Percentiles rank a stretch among this genome's conserved stretches.
phyloP scores from a whole-genome alignment of 164 flowering plant genomes.

The Stephania cephalantha region DNA sequence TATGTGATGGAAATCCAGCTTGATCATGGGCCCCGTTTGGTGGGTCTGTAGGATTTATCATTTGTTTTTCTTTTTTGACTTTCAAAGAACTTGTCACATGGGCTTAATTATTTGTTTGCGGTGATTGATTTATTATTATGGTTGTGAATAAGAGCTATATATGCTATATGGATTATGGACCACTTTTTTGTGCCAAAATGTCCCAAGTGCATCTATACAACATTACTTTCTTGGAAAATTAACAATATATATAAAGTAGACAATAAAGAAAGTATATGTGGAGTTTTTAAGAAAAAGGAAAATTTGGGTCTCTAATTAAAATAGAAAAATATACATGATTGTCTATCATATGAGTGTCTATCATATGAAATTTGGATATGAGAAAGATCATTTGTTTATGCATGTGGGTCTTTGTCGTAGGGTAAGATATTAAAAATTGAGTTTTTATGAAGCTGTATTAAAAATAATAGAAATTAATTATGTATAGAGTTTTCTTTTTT shows the following conservation, averaged over 20 bases:
- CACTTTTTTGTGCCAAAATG: not conserved
- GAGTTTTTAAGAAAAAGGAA: not conserved
- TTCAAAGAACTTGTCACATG: slow-evolving; percentile 4
- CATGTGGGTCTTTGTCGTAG: no score
- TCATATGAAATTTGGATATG: no score
- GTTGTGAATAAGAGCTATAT: no score
- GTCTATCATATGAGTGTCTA: not conserved
- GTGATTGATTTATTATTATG: not conserved
- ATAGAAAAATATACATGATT: not conserved
- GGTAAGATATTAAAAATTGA: no score
- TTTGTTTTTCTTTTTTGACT: not conserved
- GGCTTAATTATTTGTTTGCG: not conserved
- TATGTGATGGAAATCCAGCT: not conserved
- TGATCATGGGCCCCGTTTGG: not conserved
- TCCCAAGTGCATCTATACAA: no score
- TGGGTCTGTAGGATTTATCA: not conserved
- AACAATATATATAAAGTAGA: no score
- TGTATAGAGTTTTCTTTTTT: no score
- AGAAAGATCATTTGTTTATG: no score
- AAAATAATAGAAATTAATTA: no score
- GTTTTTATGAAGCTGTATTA: no score
- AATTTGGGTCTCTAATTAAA: not conserved
- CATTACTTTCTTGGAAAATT: no score
- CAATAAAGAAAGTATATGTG: no score
- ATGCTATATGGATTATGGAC: not conserved